Conservation (phyloP, 1,284 basidiomycete species). For the Paramarasmius palmivorus region DNA sequence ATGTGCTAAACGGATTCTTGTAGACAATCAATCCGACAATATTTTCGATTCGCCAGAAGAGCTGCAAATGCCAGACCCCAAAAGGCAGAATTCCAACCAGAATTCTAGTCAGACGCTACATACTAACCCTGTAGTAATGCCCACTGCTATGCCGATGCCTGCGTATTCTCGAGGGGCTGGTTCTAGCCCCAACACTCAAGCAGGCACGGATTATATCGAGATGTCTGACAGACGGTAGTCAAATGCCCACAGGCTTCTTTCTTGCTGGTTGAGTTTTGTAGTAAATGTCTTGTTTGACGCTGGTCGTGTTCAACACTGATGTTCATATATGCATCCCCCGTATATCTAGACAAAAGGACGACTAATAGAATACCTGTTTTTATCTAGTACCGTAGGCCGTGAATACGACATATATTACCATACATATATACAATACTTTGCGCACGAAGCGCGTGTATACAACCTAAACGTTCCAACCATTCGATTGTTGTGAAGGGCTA, state of each 20-base stretch:
- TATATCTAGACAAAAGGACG: not conserved
- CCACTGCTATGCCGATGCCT: constrained; percentile 14
- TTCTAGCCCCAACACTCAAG: constrained; percentile 5
- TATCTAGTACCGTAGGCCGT: too few relatives aligned
- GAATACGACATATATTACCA: constrained; percentile 6
- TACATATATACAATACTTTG: not conserved
- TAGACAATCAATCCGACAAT: constrained; percentile 50
- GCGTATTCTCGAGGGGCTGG: constrained; percentile 15
- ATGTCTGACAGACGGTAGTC: constrained; percentile 19
- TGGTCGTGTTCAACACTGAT: too few relatives aligned
- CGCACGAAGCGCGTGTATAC: not conserved
- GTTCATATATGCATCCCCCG: too few relatives aligned
- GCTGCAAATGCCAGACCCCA: constrained; percentile 37
- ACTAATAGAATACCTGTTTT: not conserved
- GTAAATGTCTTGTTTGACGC: too few relatives aligned
- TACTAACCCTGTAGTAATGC: constrained; percentile 12
- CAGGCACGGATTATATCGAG: constrained; percentile 29
- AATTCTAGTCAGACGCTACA: not conserved
- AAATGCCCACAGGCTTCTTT: not conserved
- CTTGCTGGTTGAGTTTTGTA: not conserved
- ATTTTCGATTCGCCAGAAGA: constrained; percentile 12
- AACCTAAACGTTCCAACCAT: constrained; percentile 55
- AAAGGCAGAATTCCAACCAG: constrained; percentile 25
- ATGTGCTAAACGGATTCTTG: constrained; percentile 4
- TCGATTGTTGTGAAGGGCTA: constrained; percentile 44